Base-by-base conservation (phyloP, 139 green algal genomes). In the Bryopsis sp. region DNA sequence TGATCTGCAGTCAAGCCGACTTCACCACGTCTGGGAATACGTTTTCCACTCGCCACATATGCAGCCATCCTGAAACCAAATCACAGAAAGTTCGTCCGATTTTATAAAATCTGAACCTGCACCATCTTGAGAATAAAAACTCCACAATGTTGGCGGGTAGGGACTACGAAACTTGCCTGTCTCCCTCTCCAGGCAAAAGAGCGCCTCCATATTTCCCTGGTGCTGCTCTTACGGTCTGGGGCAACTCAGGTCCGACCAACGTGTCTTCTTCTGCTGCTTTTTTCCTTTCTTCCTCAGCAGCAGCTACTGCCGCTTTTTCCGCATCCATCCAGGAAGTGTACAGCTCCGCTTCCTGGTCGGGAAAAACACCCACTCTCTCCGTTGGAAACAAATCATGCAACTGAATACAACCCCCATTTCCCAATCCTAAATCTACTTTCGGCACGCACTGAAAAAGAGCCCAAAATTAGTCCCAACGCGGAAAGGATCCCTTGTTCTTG, bases 21-120 rank as follows among this genome's bases (percentile, higher is more conserved):
- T 79, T 98, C 93, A 70, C 94, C 94, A 76, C 94, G 84, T 19
- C 93, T 84, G 2, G 93, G 93, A 68, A 99, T 99, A 72, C 93
- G 88, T 80, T 97, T 89, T 68, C 93, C 93, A 39, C 77, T 83
- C 59, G 91, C 81, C 39, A 97, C 91, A 71, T 89, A 98, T 38
- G 86, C 84, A 33, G 93, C 89, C 88, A 98, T 98, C 63, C 81
- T 84, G 74, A 39, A 60, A 15, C 19, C 19, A 3, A 11, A 4
- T 8, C 3, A 19, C 32, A 7, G 24, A 11, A 11, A 7, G 3
- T 15, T 6, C 22, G 3, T 34, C 24, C 11, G 7, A 15, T 38
- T 7, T 35, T 63, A 8, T 24, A 3, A 4, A 3, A 24, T 19
- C 47, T 7, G 48, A 22, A n/a, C n/a, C n/a, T n/a, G n/a, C n/a